Percentiles rank a stretch among this genome's conserved stretches.
Evolutionary conservation across 2,329 filamentous ascomycete species (phyloP).

Genomic region (Cyanodermella asteris): DNA sequence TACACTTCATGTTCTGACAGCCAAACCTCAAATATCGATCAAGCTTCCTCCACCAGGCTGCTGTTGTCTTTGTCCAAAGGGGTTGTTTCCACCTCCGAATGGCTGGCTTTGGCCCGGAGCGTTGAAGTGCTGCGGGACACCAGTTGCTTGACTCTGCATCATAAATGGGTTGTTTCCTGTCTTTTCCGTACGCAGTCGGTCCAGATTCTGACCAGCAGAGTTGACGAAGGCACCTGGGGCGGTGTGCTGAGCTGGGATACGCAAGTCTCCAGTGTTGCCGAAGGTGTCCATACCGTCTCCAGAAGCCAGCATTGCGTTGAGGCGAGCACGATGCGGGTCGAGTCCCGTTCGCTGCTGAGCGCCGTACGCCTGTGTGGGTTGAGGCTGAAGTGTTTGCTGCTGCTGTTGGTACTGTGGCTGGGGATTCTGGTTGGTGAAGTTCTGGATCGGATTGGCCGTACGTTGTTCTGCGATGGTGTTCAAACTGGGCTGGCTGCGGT

Average conservation of each 20-base stretch:
- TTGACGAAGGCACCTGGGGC: conserved; percentile 94
- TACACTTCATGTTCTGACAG: not conserved
- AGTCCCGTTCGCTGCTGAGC: no score
- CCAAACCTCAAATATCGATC: conserved; percentile 32
- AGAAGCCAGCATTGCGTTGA: conserved; percentile 66
- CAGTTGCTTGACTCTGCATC: conserved; percentile 61
- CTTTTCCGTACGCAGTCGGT: conserved; percentile 41
- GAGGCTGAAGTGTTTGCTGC: conserved; percentile 16
- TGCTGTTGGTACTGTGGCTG: conserved; percentile 23
- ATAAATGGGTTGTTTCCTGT: conserved; percentile 84
- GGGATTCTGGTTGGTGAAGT: conserved; percentile 23
- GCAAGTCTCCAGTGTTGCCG: conserved; percentile 86
- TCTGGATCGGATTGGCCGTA: conserved; percentile 37
- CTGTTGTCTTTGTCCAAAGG: conserved; percentile 29
- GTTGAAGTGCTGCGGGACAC: conserved; percentile 25
- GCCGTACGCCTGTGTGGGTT: conserved; percentile 14
- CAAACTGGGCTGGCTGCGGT: conserved; percentile 47
- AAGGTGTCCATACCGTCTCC: conserved; percentile 95
- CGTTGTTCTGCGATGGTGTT: conserved; percentile 66
- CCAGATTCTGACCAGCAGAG: conserved; percentile 64
- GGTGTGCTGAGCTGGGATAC: conserved; percentile 90
- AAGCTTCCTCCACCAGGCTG: conserved; percentile 31
- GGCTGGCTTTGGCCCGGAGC: conserved; percentile 30
- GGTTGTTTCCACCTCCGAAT: conserved; percentile 27
- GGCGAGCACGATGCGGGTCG: conserved; percentile 43